Evolutionary conservation across 768 basidiomycete genomes (phyloP), one percentile per base, ranked within the genome.

Genomic region (Trametes cingulata): DNA sequence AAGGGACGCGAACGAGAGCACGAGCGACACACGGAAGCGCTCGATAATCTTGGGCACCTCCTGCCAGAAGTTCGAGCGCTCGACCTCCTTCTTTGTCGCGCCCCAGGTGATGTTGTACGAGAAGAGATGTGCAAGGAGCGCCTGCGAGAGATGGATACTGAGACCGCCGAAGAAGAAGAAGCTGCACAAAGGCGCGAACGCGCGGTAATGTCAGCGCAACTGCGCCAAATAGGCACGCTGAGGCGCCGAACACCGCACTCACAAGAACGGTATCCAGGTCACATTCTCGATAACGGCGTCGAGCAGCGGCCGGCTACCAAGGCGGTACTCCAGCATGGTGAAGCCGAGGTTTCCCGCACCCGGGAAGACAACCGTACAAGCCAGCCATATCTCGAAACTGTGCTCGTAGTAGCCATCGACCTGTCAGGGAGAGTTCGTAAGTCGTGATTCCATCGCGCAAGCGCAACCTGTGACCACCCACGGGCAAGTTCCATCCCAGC

Each of bases 1-100:
- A 61, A 87, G 77, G 12, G 77, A 62, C 17, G 78, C 56, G 64
- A 85, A 75, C 46, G 82, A 85, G 20, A 90, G 56, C 19, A 82
- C 58, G 62, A 91, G 78, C 42, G 83, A 81, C 47, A 84, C 67
- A 80, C 88, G 86, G 76, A 91, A 95, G 3, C 92, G 87, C 63
- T 85, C 85, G 68, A 88, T 76, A 69, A 95, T 93, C 57, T 84
- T 83, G 1, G 94, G 94, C 13, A 94, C 85, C 72, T 96, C 93
- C 56, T 89, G 83, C 83, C 90, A 94, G 78, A 96, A 94, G 71
- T 94, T 95, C 6, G 89, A 91, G 48, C 84, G 80, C 73, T 94
- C 88, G 40, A 95, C 91, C 73, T 91, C 90, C 82, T 93, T 94
- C 66, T 83, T 80, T 6, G 85, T 86, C 33, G 84, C 78, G 5